A percentile compares a stretch with the other conserved stretches of the same genome.
Conservation (phyloP, 768 basidiomycete species). For the Rhodotorula kratochvilovae region DNA sequence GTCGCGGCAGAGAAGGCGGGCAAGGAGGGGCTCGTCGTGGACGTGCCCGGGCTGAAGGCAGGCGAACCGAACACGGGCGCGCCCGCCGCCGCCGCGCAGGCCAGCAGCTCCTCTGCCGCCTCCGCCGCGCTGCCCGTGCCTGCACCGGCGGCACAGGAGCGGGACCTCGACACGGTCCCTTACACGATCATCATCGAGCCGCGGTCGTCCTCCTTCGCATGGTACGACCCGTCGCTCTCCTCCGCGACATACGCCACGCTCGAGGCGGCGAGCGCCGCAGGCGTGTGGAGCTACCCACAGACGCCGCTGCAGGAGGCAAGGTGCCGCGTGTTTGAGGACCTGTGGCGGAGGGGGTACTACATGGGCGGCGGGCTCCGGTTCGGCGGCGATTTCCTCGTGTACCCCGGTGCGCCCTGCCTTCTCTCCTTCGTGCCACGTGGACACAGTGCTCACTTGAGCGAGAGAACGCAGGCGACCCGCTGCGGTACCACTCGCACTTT, state of each 20-base stretch:
- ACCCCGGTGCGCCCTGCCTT: slow-evolving; percentile 65
- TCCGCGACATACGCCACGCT: slow-evolving; percentile 56
- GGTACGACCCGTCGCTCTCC: slow-evolving; percentile 57
- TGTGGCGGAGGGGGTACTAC: slow-evolving; percentile 79
- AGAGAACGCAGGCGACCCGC: slow-evolving; percentile 68
- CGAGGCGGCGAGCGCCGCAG: slow-evolving; percentile 59
- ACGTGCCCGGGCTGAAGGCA: background rate
- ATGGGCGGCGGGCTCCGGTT: slow-evolving; percentile 89
- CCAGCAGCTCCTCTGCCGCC: no score
- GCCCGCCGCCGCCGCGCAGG: no score
- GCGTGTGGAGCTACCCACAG: slow-evolving; percentile 55
- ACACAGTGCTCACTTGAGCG: background rate
- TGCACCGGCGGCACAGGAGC: slow-evolving; percentile 51
- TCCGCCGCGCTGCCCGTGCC: slow-evolving; percentile 49
- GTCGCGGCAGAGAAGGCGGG: slow-evolving; percentile 59
- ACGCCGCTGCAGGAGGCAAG: slow-evolving; percentile 59
- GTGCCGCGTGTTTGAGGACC: slow-evolving; percentile 70
- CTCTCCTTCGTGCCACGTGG: background rate
- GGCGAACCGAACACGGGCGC: no score
- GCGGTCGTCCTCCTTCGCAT: slow-evolving; percentile 59
- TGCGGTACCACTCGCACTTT: slow-evolving; percentile 96
- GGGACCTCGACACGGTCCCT: slow-evolving; percentile 6
- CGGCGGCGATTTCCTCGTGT: slow-evolving; percentile 92
- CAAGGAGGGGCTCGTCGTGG: slow-evolving; percentile 52
- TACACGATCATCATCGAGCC: slow-evolving; percentile 57